Evolutionary conservation across 2,329 filamentous ascomycete genomes (phyloP), one percentile per base, ranked within the genome.

Genomic region (Onygenales sp.): DNA sequence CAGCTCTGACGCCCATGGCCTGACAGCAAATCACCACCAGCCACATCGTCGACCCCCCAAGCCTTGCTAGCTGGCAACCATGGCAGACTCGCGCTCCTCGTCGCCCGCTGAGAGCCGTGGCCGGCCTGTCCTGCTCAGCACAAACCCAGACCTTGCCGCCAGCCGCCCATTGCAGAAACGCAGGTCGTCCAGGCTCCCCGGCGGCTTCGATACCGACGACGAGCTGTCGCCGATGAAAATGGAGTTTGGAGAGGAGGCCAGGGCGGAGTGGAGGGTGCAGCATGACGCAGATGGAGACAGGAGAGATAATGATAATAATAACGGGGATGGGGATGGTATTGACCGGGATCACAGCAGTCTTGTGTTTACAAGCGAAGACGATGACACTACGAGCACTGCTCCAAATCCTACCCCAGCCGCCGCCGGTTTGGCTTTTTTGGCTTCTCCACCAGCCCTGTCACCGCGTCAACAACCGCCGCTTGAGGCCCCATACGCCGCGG

Each of bases 211-310:
- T 31, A 49, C 46, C 3, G 46, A 49, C 46, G 46, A 49, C 10
- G 46, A 49, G 34, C 46, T 49, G 10, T 49, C 46, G 2, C 46
- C 46, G 34, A 49, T 49, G 46, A 49, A 49, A 31, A 39, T 49
- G 46, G 46, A 49, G 33, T 49, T 49, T 49, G 46, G 11, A 4
- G 46, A 49, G 11, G 46, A 49, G 34, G 34, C 17, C 17, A 31
- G 43, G 17, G 17, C 17, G 17, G 2, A 17, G 17, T 17, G 17
- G 43, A 27, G 21, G 21, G 27, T 17, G 45, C 45, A 37, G 14
- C 33, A 4, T 17, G 46, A 39, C 6, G 34, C 5, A n/a, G 32
- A 5, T 4, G 17, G 27, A 9, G 39, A 39, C 9, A 39, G n/a
- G 6, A 11, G 14, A 34, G 27, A 47, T 13, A 10, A 34, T 21